Conservation (phyloP, 805 yeast species). For the Wickerhamomyces chambardii region DNA sequence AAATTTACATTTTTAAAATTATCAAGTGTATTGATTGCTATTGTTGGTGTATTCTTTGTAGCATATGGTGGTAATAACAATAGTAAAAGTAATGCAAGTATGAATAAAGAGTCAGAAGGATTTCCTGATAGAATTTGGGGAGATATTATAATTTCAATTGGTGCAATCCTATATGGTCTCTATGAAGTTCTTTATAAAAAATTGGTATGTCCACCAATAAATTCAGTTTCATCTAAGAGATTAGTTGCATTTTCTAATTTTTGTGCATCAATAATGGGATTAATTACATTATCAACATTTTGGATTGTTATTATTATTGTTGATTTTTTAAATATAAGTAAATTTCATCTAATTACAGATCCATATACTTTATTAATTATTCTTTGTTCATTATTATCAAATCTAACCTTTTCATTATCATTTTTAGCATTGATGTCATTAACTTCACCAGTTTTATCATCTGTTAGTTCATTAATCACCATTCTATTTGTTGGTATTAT, state of each 20-base stretch:
- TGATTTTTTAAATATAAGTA: conserved; percentile 47
- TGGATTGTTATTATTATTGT: conserved; percentile 37
- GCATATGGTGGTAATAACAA: conserved; percentile 42
- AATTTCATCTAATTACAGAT: conserved; percentile 41
- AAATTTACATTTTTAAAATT: conserved; percentile 53
- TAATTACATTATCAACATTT: conserved; percentile 40
- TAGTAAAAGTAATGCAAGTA: conserved; percentile 5
- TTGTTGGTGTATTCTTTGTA: conserved; percentile 68
- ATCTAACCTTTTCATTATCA: conserved; percentile 59
- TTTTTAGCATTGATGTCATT: conserved; percentile 74
- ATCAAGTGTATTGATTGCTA: conserved; percentile 60
- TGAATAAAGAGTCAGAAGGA: conserved; percentile 7
- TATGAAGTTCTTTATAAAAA: conserved; percentile 81
- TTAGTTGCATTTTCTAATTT: conserved; percentile 79
- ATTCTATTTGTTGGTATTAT: conserved; percentile 72
- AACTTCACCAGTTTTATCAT: conserved; percentile 77
- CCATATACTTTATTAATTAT: conserved; percentile 35
- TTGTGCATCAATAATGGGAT: conserved; percentile 60
- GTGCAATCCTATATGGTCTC: conserved; percentile 72
- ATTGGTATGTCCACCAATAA: conserved; percentile 63
- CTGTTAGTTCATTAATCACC: conserved; percentile 60
- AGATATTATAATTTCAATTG: conserved; percentile 58
- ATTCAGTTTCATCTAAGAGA: conserved; percentile 49
- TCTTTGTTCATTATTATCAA: conserved; percentile 45
- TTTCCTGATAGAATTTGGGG: conserved; percentile 63